Base-by-base conservation (phyloP, 495 filamentous ascomycete genomes). In the Aspergillus sclerotiicarbonarius region DNA sequence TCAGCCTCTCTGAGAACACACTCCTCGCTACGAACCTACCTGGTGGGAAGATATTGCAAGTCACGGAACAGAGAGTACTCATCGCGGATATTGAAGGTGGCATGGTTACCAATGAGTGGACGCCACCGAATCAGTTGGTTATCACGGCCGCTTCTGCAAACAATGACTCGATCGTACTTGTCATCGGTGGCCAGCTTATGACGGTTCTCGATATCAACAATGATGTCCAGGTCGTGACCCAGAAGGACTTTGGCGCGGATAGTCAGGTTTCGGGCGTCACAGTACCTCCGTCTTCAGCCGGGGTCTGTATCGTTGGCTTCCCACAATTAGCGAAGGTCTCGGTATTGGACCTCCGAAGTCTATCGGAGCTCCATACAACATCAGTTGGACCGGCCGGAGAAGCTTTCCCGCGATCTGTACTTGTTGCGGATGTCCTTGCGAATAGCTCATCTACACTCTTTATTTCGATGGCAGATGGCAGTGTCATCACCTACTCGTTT, bases 401-500 rank as follows among this genome's bases (percentile, higher is more conserved):
- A 12, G 87, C 89, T 8, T 86, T 96, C 48, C 94, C 94, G 4
- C 82, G 92, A 18, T 91, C 91, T 47, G 81, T 98, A 4, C 82
- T 89, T 2, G 77, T 98, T 10, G 86, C 88, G 4, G 82, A 90
- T 46, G 76, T 97, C 1, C 79, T 96, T 13, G 67, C 69, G 12
- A 68, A 79, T 30, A 77, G 76, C 54, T 81, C 83, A 15, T 86
- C 91, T 2, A 96, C 88, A 0, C 74, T 99, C 2, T 91, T 99
- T 58, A 78, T 96, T 25, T 89, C 92, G n/a, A 90, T 96, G 86
- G 91, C 93, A 19, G 93, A 97, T 71, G 94, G 94, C 21, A 90
- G 88, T 62, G 89, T 99, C 9, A 82, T 94, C 48, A 96, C 89
- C 1, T 99, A 92, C 69, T 80, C 82, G 35, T 75, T 95, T n/a